These are phyloP conservation scores for Verbena officinalis DNA, from an alignment of 257 asterid genomes.

Conservation along the genomic window DNA sequence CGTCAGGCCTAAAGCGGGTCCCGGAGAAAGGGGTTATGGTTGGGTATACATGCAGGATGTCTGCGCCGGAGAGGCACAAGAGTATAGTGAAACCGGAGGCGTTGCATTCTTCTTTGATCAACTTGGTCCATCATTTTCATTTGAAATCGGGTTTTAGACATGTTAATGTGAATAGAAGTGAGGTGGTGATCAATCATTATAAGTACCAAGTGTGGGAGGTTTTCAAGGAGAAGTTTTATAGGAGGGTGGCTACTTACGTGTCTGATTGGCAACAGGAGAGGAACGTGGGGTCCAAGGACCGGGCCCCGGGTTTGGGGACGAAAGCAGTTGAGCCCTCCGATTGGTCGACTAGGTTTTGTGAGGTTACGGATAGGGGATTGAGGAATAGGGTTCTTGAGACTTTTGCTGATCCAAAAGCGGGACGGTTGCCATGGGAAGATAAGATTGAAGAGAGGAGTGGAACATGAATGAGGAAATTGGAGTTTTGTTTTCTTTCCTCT, in stretches of 20 bases:
- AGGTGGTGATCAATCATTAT: constrained; percentile 71
- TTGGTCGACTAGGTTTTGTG: constrained; percentile 70
- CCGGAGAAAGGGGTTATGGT: constrained; percentile 61
- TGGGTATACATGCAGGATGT: constrained; percentile 75
- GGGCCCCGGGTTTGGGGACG: constrained; percentile 82
- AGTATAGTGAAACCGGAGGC: constrained; percentile 71
- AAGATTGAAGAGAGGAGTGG: neutral
- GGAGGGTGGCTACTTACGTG: constrained; percentile 81
- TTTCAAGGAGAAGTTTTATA: constrained; percentile 68
- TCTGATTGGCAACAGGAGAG: constrained; percentile 75
- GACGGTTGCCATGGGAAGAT: constrained; percentile 69
- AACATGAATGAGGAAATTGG: neutral
- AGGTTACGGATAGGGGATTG: constrained; percentile 61
- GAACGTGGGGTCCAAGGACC: constrained; percentile 67
- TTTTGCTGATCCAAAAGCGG: constrained; percentile 44
- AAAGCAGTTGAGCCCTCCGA: constrained; percentile 65
- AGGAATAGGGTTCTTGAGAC: constrained; percentile 41
- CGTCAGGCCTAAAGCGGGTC: constrained; percentile 51
- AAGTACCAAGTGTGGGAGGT: constrained; percentile 92
- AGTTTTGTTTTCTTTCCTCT: neutral
- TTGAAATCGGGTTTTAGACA: constrained; percentile 42
- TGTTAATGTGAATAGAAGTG: constrained; percentile 36
- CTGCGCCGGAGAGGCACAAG: constrained; percentile 76
- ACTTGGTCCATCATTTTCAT: constrained; percentile 74
- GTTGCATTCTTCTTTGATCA: constrained; percentile 51